phyloP scores from a whole-genome alignment of 306 rosid species.

The Hippophae rhamnoides region DNA sequence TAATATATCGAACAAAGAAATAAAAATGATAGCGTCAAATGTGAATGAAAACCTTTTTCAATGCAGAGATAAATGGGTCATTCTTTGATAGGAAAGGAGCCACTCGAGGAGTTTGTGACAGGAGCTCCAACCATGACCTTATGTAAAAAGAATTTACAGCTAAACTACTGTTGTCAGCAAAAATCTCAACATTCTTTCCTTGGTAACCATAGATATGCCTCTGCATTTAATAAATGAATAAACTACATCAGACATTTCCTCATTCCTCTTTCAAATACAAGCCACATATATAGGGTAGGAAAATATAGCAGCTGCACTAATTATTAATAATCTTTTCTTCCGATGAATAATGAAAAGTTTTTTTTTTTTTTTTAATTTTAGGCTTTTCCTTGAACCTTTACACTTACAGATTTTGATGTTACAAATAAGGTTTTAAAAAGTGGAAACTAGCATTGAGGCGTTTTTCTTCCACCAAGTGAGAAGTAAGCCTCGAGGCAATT shows the following conservation, averaged over 20 bases:
- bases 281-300: too few relatives aligned
- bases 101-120: constrained; percentile 86
- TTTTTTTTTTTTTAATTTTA: too few relatives aligned
- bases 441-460: too few relatives aligned
- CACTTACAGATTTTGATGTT: too few relatives aligned
- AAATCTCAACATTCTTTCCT: constrained; percentile 64
- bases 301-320: too few relatives aligned
- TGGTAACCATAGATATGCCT: constrained; percentile 82
- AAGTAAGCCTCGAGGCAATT: too few relatives aligned
- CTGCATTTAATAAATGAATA: constrained; percentile 40
- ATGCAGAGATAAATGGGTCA: constrained; percentile 65
- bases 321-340: too few relatives aligned
- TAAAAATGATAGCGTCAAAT: neutral
- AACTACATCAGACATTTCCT: constrained; percentile 12
- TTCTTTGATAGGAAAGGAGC: constrained; percentile 87
- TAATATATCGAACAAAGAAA: neutral
- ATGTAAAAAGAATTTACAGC: constrained; percentile 91
- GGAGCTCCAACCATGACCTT: constrained; percentile 70
- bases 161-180: constrained; percentile 74
- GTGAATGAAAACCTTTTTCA: constrained; percentile 63
- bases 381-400: too few relatives aligned
- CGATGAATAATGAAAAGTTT: too few relatives aligned
- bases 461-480: too few relatives aligned
- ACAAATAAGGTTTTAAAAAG: too few relatives aligned
- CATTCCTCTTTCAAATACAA: too few relatives aligned